phyloP scores from a whole-genome alignment of 2,329 filamentous ascomycete genomes.

The Colletotrichum theobromicola region DNA sequence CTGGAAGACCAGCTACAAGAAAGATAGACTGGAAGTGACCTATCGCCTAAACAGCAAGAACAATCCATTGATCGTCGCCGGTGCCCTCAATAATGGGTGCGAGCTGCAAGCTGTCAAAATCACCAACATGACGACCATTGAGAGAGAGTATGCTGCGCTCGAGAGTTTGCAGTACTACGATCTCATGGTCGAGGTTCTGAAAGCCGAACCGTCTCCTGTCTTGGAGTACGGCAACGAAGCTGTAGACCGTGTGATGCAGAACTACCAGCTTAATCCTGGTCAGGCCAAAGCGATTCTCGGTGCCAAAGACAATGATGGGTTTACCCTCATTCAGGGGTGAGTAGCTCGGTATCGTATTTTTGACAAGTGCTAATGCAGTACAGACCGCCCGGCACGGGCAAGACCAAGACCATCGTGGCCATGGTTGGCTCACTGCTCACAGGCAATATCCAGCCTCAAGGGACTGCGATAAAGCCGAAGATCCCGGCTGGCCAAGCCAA shows the following conservation, averaged over 20 bases:
- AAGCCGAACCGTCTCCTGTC: conserved; percentile 88
- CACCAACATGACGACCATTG: conserved; percentile 90
- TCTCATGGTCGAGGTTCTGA: conserved; percentile 88
- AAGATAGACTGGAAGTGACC: conserved; percentile 80
- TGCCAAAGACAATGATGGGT: conserved; percentile 93
- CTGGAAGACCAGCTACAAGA: conserved; percentile 80
- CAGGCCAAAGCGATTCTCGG: conserved; percentile 93
- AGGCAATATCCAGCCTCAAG: conserved; percentile 49
- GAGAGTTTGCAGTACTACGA: conserved; percentile 95
- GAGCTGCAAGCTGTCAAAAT: conserved; percentile 81
- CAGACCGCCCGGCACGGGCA: conserved; percentile 92
- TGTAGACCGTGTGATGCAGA: conserved; percentile 71
- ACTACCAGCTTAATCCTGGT: conserved; percentile 84
- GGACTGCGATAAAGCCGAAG: conserved; percentile 38
- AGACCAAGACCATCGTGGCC: conserved; percentile 97
- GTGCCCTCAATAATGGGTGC: conserved; percentile 67
- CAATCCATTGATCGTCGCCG: conserved; percentile 62
- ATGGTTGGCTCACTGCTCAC: conserved; percentile 90
- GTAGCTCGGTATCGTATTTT: conserved; percentile 25
- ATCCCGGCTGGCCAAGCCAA: conserved; percentile 32
- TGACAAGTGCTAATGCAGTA: conserved; percentile 32
- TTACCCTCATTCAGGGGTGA: conserved; percentile 91
- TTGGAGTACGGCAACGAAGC: conserved; percentile 80
- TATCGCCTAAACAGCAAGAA: conserved; percentile 78
- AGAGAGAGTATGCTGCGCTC: conserved; percentile 92